phyloP scores from a whole-genome alignment of 2,329 filamentous ascomycete species.

The Trichoderma koningii region DNA sequence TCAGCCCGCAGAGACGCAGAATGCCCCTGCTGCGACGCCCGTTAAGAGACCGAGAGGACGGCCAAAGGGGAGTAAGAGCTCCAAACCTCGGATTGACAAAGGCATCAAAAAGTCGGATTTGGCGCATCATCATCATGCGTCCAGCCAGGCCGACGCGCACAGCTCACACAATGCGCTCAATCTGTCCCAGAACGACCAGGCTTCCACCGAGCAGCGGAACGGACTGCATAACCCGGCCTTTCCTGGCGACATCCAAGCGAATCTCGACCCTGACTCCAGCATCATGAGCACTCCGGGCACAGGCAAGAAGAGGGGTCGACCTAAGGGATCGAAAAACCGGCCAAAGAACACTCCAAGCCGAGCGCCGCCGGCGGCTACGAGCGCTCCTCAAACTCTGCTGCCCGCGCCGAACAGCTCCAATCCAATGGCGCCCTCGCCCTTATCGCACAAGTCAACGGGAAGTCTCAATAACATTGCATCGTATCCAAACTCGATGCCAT shows the following conservation, averaged over 20 bases:
- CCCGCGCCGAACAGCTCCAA: conserved; percentile 12
- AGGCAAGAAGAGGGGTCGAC: conserved; percentile 42
- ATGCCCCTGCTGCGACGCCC: conserved; percentile 15
- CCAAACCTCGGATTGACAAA: conserved; percentile 50
- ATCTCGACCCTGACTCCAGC: conserved; percentile 28
- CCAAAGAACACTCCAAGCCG: conserved; percentile 35
- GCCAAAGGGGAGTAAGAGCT: conserved; percentile 55
- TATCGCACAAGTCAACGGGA: conserved; percentile 29
- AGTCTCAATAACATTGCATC: conserved; percentile 17
- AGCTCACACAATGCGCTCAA: background rate
- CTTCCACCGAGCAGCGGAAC: conserved; percentile 3
- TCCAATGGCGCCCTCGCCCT: conserved; percentile 25
- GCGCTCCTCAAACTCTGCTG: background rate
- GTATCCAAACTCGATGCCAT: conserved; percentile 9
- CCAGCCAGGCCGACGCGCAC: conserved; percentile 11
- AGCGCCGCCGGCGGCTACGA: background rate
- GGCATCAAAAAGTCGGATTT: conserved; percentile 49
- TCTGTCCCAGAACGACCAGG: conserved; percentile 5
- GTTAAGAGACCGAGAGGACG: conserved; percentile 53
- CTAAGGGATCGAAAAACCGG: conserved; percentile 52
- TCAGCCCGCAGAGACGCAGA: background rate
- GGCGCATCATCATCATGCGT: conserved; percentile 17
- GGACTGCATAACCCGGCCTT: background rate
- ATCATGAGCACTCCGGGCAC: conserved; percentile 32
- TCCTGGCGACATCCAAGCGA: conserved; percentile 11